Base-by-base conservation (phyloP, 176 grass and related monocot species). In the Oryza officinalis region DNA sequence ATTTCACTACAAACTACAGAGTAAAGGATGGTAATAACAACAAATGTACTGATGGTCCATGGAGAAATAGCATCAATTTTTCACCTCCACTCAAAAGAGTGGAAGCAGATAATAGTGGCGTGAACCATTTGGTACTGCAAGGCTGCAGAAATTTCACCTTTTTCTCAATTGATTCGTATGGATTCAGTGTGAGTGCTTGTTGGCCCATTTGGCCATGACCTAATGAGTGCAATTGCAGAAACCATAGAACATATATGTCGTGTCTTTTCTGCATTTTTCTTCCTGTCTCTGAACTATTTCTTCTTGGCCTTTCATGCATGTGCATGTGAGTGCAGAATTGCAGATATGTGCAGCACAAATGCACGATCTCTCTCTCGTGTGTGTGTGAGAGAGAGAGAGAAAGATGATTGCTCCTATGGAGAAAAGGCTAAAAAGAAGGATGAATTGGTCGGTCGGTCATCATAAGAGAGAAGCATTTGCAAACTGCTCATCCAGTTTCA, bases 141-240 rank as follows among this genome's bases (percentile, higher is more conserved):
- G 63, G 33, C 85, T 65, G 46, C 46, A 32, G 32, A 75, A 45
- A 18, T 31, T 14, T n/a, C 77, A 10, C 61, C 18, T 78, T 83
- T 54, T 27, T 38, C 22, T 8, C 61, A 73, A 10, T 79, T 41
- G 81, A 74, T 84, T 45, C 67, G 45, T 32, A 57, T 22, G 68
- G 75, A 84, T 69, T 80, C 30, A 14, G 45, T 60, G 86, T 68
- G 81, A 67, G 81, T 68, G 81, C 4, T n/a, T n/a, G 45, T 61
- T 84, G 81, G 27, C 61, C 86, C 75, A 57, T 57, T 20, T 22
- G 52, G 20, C 20, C 52, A 74, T 68, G 60, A 10, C 35, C 54
- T 47, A 88, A 88, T 85, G 87, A 89, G 82, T 89, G 87, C 87
- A 40, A 12, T 30, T 1, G 82, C 70, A 28, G 75, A 75, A 84